Conservation (phyloP, 495 filamentous ascomycete genomes). For the Trichoderma reesei region DNA sequence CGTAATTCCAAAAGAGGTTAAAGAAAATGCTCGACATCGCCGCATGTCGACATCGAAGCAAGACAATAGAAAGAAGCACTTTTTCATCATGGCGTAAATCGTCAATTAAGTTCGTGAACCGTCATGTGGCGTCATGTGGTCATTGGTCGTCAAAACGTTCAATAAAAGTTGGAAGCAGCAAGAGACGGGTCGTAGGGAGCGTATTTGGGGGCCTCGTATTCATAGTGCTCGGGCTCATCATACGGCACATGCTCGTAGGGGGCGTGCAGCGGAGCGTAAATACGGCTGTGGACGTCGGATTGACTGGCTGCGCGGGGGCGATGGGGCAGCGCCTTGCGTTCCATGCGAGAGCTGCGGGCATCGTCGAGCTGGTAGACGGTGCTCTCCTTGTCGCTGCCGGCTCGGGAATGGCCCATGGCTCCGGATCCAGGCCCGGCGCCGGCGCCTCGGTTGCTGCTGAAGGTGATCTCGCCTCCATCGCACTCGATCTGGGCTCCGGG, state of each 20-base stretch:
- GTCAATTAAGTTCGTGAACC: background rate
- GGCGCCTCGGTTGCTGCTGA: conserved; percentile 20
- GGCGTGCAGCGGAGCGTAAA: conserved; percentile 16
- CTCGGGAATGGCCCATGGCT: conserved; percentile 20
- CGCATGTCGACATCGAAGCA: background rate
- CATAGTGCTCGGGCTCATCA: conserved; percentile 13
- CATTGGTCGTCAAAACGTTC: background rate
- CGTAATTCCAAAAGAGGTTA: background rate
- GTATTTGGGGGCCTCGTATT: conserved; percentile 15
- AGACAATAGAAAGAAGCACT: background rate
- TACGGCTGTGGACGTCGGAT: conserved; percentile 32
- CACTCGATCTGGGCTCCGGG: conserved; percentile 43
- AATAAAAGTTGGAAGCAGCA: conserved; percentile 4
- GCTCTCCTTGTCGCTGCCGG: conserved; percentile 31
- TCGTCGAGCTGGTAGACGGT: conserved; percentile 29
- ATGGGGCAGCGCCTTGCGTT: conserved; percentile 22
- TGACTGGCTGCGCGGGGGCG: conserved; percentile 33
- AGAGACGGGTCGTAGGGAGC: conserved; percentile 14
- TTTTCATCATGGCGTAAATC: background rate
- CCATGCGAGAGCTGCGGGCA: conserved; percentile 33
- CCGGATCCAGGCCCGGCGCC: background rate
- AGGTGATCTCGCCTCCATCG: conserved; percentile 44
- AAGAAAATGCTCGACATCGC: background rate
- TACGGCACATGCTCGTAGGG: conserved; percentile 11
- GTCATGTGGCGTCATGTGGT: background rate